Evolutionary conservation across 2,329 filamentous ascomycete species (phyloP).

Genomic region (Fusarium sp.): DNA sequence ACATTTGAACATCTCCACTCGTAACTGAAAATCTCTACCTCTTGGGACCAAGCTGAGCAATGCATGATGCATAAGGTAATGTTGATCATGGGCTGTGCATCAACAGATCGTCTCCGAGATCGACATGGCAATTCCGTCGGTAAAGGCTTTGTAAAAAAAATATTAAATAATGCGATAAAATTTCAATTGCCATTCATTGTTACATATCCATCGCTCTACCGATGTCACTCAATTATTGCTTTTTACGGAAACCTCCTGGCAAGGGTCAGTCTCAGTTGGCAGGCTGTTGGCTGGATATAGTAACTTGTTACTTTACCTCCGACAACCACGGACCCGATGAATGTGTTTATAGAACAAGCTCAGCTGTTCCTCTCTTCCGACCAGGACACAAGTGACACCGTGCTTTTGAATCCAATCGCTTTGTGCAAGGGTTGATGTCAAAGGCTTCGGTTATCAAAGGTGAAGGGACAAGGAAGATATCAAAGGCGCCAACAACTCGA

Average conservation of each 20-base stretch:
- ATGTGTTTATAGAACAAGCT: constrained; percentile 28
- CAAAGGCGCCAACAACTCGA: not conserved
- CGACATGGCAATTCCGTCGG: constrained; percentile 20
- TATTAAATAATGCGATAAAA: constrained; percentile 23
- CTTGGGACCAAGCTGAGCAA: constrained; percentile 13
- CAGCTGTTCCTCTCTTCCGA: constrained; percentile 11
- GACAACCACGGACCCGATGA: constrained; percentile 8
- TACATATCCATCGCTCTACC: not conserved
- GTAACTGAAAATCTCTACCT: constrained; percentile 7
- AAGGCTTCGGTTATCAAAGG: constrained; percentile 23
- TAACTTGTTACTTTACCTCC: constrained; percentile 31
- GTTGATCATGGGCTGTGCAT: constrained; percentile 17
- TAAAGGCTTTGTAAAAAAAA: constrained; percentile 23
- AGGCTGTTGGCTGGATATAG: constrained; percentile 38
- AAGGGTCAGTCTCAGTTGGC: constrained; percentile 26
- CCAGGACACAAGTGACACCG: constrained; percentile 23
- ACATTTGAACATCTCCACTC: constrained; percentile 2
- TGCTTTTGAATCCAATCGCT: constrained; percentile 25
- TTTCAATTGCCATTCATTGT: not conserved
- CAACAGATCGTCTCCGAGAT: constrained; percentile 19
- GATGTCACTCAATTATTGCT: constrained; percentile 22
- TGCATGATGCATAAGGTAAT: not conserved
- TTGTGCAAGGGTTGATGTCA: constrained; percentile 30
- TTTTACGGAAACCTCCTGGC: constrained; percentile 1
- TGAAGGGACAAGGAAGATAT: not conserved